Conservation (phyloP, 495 filamentous ascomycete genomes). For the Tuber indicum region DNA sequence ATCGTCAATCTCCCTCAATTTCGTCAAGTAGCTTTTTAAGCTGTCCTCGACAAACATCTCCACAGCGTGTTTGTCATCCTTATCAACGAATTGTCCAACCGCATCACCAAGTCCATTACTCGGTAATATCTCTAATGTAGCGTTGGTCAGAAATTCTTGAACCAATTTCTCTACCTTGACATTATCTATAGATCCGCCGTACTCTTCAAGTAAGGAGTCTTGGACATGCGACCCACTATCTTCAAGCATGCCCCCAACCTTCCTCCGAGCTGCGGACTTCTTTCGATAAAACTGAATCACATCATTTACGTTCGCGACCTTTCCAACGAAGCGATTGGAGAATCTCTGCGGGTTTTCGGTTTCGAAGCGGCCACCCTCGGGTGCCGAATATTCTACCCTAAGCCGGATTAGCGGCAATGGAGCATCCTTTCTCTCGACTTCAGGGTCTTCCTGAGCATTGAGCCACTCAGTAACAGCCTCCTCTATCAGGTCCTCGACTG, state of each 20-base stretch:
- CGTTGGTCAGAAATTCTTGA: constrained; percentile 70
- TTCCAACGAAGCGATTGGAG: constrained; percentile 83
- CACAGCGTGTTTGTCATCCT: constrained; percentile 91
- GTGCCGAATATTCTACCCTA: constrained; percentile 82
- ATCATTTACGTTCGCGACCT: constrained; percentile 89
- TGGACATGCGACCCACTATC: constrained; percentile 56
- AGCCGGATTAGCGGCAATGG: constrained; percentile 82
- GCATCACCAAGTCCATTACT: constrained; percentile 89
- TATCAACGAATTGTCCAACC: constrained; percentile 86
- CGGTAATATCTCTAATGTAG: constrained; percentile 83
- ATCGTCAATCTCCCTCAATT: constrained; percentile 63
- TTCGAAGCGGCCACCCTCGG: constrained; percentile 79
- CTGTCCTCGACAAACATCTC: constrained; percentile 80
- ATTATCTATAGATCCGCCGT: constrained; percentile 54
- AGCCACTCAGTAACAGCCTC: constrained; percentile 77
- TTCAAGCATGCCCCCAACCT: constrained; percentile 46
- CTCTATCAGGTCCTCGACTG: constrained; percentile 79
- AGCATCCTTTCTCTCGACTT: constrained; percentile 53
- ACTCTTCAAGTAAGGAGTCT: constrained; percentile 48
- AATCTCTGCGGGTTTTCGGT: constrained; percentile 95
- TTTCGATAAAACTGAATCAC: constrained; percentile 90
- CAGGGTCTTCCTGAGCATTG: constrained; percentile 56
- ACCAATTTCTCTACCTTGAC: constrained; percentile 86
- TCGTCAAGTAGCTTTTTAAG: constrained; percentile 65
- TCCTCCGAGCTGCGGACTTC: constrained; percentile 51